A percentile compares a stretch with the other conserved stretches of the same genome.
These are phyloP conservation scores for Didymella exigua DNA, from an alignment of 2,329 filamentous ascomycete species.

Conservation along the genomic window DNA sequence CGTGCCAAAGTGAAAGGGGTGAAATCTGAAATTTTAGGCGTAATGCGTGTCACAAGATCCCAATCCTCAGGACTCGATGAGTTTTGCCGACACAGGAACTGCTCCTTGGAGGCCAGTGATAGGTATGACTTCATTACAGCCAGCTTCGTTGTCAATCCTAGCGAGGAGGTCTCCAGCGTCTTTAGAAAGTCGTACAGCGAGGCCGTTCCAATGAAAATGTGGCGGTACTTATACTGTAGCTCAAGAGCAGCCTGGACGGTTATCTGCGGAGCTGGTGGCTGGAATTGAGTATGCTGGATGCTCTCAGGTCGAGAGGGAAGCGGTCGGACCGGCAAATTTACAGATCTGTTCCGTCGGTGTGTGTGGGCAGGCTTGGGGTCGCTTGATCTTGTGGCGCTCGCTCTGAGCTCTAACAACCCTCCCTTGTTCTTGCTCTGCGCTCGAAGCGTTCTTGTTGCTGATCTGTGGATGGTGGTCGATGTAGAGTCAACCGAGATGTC, in stretches of 20 bases:
- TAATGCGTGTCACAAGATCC: slow-evolving; percentile 35
- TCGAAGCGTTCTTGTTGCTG: background rate
- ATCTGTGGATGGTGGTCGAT: background rate
- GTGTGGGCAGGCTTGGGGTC: slow-evolving; percentile 11
- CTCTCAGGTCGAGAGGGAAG: background rate
- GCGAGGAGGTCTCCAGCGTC: slow-evolving; percentile 29
- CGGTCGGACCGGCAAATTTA: slow-evolving; percentile 25
- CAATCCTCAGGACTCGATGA: slow-evolving; percentile 30
- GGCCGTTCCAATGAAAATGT: slow-evolving; percentile 43
- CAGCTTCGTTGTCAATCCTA: slow-evolving; percentile 26
- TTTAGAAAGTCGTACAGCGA: slow-evolving; percentile 40
- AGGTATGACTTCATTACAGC: slow-evolving; percentile 35
- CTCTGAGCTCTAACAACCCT: slow-evolving; percentile 29
- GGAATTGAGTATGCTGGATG: background rate
- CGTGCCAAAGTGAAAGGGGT: slow-evolving; percentile 35
- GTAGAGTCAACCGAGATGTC: background rate
- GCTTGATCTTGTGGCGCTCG: slow-evolving; percentile 18
- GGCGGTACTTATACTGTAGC: slow-evolving; percentile 42
- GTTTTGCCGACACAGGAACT: slow-evolving; percentile 32
- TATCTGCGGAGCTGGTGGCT: slow-evolving; percentile 7
- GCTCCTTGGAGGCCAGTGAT: slow-evolving; percentile 34
- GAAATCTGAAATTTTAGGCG: slow-evolving; percentile 22
- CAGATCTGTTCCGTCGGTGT: slow-evolving; percentile 30
- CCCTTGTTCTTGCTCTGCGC: slow-evolving; percentile 19
- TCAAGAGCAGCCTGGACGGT: slow-evolving; percentile 30